Percentiles rank a stretch among this genome's conserved stretches.
phyloP scores from a whole-genome alignment of 176 grass and related monocot genomes.

The Rhipidocladum racemiflorum region DNA sequence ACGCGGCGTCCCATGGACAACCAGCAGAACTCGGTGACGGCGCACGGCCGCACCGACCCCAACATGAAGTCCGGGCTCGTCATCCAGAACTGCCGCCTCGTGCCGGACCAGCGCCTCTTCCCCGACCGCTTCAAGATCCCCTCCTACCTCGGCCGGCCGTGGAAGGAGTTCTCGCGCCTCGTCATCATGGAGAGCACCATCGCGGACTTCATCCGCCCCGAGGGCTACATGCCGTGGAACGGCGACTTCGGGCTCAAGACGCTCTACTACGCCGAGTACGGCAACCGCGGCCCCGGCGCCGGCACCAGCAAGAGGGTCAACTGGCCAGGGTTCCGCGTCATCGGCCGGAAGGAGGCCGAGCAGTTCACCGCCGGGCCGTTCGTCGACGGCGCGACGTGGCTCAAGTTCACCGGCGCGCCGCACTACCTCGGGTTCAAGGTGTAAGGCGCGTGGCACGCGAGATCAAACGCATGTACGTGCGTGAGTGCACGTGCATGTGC shows the following conservation, averaged over 20 bases:
- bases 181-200: slow-evolving; percentile 68
- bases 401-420: slow-evolving; percentile 50
- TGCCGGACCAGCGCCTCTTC: slow-evolving; percentile 59
- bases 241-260: slow-evolving; percentile 52
- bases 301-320: slow-evolving; percentile 58
- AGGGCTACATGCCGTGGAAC: slow-evolving; percentile 66
- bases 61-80: slow-evolving; percentile 79
- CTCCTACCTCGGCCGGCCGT: slow-evolving; percentile 67
- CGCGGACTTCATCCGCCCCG: slow-evolving; percentile 56
- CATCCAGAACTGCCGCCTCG: slow-evolving; percentile 78
- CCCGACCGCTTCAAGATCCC: slow-evolving; percentile 51
- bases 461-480: not conserved
- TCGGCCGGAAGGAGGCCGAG: slow-evolving; percentile 38
- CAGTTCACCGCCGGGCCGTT: slow-evolving; percentile 53
- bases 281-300: slow-evolving; percentile 63
- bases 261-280: slow-evolving; percentile 75
- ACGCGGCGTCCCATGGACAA: slow-evolving; percentile 61
- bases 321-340: slow-evolving; percentile 61
- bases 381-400: slow-evolving; percentile 48
- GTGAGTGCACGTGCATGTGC: not conserved
- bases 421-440: slow-evolving; percentile 49
- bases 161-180: slow-evolving; percentile 61
- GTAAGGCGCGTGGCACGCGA: not conserved
- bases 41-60: slow-evolving; percentile 61
- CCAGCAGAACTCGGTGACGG: slow-evolving; percentile 75